Percentiles rank a stretch among this genome's conserved stretches.
These are phyloP conservation scores for Rickenella mellea DNA, from an alignment of 768 basidiomycete species.

Conservation along the genomic window DNA sequence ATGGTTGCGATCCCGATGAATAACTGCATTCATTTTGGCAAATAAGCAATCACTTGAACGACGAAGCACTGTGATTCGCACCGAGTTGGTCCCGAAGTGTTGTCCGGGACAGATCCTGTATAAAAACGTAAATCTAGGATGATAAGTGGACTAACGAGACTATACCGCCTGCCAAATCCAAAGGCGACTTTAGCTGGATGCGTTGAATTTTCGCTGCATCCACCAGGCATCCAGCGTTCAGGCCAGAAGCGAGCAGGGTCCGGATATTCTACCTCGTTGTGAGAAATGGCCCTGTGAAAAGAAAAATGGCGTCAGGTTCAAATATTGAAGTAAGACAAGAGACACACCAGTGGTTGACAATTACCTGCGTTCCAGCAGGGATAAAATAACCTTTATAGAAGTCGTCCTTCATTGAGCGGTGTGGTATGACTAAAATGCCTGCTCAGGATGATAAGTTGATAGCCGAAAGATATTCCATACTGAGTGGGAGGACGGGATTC, in stretches of 20 bases:
- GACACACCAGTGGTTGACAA: constrained; percentile 17
- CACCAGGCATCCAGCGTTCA: constrained; percentile 33
- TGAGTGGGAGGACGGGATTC: constrained; percentile 24
- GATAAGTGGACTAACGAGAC: no score
- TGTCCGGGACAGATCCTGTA: not conserved
- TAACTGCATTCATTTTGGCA: constrained; percentile 2
- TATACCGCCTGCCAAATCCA: not conserved
- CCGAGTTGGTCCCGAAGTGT: not conserved
- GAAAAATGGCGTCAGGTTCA: no score
- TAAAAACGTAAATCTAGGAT: not conserved
- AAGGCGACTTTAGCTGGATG: not conserved
- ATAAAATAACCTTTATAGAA: constrained; percentile 18
- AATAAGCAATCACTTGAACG: not conserved
- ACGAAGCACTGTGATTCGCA: not conserved
- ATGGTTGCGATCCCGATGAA: constrained; percentile 5
- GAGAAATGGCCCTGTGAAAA: no score
- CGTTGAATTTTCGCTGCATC: not conserved
- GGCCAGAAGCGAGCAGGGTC: constrained; percentile 43
- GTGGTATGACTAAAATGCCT: constrained; percentile 8
- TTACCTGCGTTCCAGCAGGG: constrained; percentile 24
- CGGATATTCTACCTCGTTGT: no score
- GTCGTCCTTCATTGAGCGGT: constrained; percentile 19
- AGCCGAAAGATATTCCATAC: constrained; percentile 9
- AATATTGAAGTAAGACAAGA: no score
- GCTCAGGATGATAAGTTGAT: not conserved